Evolutionary conservation across 345 rosid species (phyloP).

Genomic region (Populus pruinosa): DNA sequence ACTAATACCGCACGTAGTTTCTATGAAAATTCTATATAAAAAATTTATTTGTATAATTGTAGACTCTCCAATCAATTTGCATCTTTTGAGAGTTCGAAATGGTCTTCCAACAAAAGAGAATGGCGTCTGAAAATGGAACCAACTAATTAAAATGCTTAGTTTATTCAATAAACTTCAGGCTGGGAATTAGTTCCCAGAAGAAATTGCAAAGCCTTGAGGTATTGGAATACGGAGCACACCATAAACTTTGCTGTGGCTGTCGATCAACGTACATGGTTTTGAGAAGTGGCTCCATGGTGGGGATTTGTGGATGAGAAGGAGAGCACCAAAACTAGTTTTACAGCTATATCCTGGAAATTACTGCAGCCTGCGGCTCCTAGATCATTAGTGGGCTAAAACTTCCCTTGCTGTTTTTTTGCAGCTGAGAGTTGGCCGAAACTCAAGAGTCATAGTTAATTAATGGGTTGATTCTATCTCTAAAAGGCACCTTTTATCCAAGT

Average conservation of each 20-base stretch:
- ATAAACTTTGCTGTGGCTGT: conserved; percentile 7
- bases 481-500: neutral
- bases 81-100: no score
- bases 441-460: neutral
- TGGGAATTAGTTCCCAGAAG: neutral
- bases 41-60: no score
- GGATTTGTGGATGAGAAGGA: neutral
- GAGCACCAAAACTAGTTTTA: neutral
- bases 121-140: no score
- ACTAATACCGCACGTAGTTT: no score
- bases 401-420: no score
- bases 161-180: no score
- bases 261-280: neutral
- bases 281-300: neutral
- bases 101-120: no score
- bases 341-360: neutral
- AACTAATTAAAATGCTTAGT: no score
- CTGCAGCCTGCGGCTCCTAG: neutral
- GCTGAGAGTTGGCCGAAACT: neutral
- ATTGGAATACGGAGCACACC: conserved; percentile 16
- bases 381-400: neutral
- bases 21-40: no score
- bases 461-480: neutral
- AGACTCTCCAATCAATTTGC: no score
- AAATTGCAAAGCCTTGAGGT: neutral